phyloP scores from a whole-genome alignment of 192 early-diverging fungal species.

The Gryganskiella cystojenkinii region DNA sequence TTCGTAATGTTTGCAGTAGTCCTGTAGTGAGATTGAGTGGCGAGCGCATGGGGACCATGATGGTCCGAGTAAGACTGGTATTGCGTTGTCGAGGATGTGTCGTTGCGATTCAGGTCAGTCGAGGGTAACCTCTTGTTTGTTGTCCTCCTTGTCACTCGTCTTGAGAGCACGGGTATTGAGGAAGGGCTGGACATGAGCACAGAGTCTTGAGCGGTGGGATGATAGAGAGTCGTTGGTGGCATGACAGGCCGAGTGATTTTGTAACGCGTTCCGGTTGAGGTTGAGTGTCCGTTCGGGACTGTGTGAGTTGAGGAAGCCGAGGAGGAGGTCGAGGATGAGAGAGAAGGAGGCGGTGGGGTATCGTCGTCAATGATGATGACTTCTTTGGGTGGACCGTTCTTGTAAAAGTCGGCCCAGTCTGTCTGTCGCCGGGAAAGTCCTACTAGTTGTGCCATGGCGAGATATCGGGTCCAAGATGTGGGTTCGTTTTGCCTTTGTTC shows the following conservation, averaged over 20 bases:
- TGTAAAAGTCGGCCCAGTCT: constrained; percentile 49
- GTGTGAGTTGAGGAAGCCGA: constrained; percentile 30
- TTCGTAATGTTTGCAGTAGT: not conserved
- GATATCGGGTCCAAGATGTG: no score
- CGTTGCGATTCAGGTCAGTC: constrained; percentile 12
- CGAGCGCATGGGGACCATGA: constrained; percentile 7
- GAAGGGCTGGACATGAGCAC: not conserved
- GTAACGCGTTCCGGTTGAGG: constrained; percentile 23
- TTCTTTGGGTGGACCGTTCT: constrained; percentile 52
- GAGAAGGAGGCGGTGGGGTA: constrained; percentile 41
- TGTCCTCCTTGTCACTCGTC: constrained; percentile 34
- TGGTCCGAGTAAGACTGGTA: constrained; percentile 2
- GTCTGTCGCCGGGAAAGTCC: not conserved
- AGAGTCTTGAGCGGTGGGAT: constrained; percentile 1
- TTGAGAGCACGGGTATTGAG: constrained; percentile 16
- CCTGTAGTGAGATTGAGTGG: not conserved
- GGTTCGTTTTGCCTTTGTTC: no score
- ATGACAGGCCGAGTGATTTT: constrained; percentile 13
- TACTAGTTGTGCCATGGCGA: not conserved
- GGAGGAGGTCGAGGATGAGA: constrained; percentile 33
- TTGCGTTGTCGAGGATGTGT: constrained; percentile 9
- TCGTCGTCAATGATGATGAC: constrained; percentile 54
- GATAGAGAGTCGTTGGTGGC: constrained; percentile 5
- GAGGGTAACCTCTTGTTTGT: constrained; percentile 42
- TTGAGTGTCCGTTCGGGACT: constrained; percentile 13